Evolutionary conservation across 306 rosid genomes (phyloP).

Genomic region (Begonia masoniana): DNA sequence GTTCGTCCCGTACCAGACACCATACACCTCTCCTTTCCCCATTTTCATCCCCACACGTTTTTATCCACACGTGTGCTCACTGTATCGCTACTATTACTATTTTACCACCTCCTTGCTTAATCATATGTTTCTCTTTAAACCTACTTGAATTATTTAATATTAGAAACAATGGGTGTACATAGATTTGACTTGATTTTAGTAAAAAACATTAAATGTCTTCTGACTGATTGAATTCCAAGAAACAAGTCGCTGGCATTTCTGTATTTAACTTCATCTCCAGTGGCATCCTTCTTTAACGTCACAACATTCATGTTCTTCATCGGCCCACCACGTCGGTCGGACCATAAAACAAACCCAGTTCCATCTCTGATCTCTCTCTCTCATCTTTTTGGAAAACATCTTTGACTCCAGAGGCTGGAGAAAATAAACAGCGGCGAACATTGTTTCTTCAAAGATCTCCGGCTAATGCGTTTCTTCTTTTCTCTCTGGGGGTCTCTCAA

Average conservation of each 20-base stretch:
- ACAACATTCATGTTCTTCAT: slow-evolving; percentile 16
- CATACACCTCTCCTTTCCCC: slow-evolving; percentile 8
- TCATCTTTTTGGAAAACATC: slow-evolving; percentile 12
- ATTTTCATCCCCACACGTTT: slow-evolving; percentile 20
- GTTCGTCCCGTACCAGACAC: slow-evolving; percentile 40
- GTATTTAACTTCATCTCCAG: not conserved
- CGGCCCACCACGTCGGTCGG: slow-evolving; percentile 5
- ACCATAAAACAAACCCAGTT: slow-evolving; percentile 21
- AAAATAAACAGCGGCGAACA: not conserved
- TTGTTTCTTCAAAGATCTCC: not conserved
- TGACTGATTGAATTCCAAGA: too few relatives aligned
- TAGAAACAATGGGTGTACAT: too few relatives aligned
- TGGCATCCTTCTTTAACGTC: slow-evolving; percentile 5
- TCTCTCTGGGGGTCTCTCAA: not conserved
- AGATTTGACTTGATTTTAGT: too few relatives aligned
- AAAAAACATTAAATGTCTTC: too few relatives aligned
- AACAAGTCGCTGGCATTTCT: not conserved
- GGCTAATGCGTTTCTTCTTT: not conserved
- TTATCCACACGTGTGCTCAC: slow-evolving; percentile 24
- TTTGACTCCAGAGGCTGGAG: slow-evolving; percentile 26
- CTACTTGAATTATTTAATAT: too few relatives aligned
- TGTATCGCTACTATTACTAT: slow-evolving; percentile 6
- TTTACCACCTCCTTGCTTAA: not conserved
- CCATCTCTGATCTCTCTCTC: not conserved
- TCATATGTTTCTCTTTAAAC: not conserved